These are phyloP conservation scores for Aspergillus taichungensis DNA, from an alignment of 495 filamentous ascomycete genomes.

Conservation along the genomic window DNA sequence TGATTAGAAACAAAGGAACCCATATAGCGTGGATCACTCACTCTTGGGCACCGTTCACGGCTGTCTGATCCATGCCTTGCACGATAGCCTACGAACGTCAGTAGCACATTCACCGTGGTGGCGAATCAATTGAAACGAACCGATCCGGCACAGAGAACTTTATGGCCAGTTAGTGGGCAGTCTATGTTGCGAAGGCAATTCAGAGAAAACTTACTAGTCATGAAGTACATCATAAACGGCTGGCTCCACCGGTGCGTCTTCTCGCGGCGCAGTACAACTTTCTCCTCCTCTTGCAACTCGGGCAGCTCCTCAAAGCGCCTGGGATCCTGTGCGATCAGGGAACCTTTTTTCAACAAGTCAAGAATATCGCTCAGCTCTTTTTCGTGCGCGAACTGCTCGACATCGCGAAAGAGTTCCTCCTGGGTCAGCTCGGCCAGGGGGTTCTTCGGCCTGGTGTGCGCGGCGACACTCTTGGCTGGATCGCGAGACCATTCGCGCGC, in stretches of 20 bases:
- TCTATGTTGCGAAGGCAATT: slow-evolving; percentile 8
- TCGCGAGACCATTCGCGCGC: slow-evolving; percentile 11
- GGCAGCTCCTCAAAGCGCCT: slow-evolving; percentile 21
- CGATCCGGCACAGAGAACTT: slow-evolving; percentile 6
- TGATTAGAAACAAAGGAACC: not conserved
- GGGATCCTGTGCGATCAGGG: slow-evolving; percentile 51
- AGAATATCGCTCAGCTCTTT: slow-evolving; percentile 48
- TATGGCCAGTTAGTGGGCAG: slow-evolving; percentile 19
- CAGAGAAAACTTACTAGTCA: slow-evolving; percentile 45
- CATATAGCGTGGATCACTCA: not conserved
- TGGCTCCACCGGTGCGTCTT: slow-evolving; percentile 55
- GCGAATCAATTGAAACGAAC: too few species aligned
- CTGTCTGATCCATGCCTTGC: slow-evolving; percentile 53
- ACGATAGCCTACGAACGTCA: slow-evolving; percentile 5
- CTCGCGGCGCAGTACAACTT: slow-evolving; percentile 46
- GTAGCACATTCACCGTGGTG: too few species aligned
- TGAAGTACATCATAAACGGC: slow-evolving; percentile 51
- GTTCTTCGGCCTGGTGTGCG: slow-evolving; percentile 25
- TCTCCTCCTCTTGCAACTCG: slow-evolving; percentile 43
- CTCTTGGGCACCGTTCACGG: slow-evolving; percentile 45
- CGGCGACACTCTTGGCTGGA: not conserved
- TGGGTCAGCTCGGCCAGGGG: slow-evolving; percentile 49
- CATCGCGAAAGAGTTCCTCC: slow-evolving; percentile 46
- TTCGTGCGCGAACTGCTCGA: slow-evolving; percentile 49
- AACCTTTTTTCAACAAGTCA: slow-evolving; percentile 54